Evolutionary conservation across 2,329 filamentous ascomycete species (phyloP), one percentile per base, ranked within the genome.

Genomic region (Thermoascus crustaceus): DNA sequence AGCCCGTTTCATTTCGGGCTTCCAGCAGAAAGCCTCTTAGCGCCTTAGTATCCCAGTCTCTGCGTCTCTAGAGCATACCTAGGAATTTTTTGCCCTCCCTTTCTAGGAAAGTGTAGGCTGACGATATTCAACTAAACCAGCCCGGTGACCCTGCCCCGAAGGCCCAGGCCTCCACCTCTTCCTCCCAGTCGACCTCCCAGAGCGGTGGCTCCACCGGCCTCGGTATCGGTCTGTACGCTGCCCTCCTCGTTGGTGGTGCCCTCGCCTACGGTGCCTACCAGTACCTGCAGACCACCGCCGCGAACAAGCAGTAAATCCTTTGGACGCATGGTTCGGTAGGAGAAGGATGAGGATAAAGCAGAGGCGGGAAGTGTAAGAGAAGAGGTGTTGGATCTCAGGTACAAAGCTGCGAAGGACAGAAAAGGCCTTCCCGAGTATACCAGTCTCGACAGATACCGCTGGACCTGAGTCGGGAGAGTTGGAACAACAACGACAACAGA

Each of bases 241-340:
- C 94, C 49, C 63, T 95, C 52, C 70, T 94, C 49, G 58, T 89
- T 47, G 86, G 86, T 52, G 88, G 81, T 48, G 71, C 78, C 32
- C 61, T 78, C 43, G 86, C 85, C 45, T 96, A 85, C 68, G 75
- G 75, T 51, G 84, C 75, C 53, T 95, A 89, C 73, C 81, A 88
- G 66, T 94, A 91, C 71, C 63, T 93, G 52, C 79, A 89, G 70
- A 30, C 35, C 31, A 33, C 33, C 18, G 16, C 32, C 10, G 19
- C 37, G 14, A 44, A 52, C 30, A 46, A 52, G 40, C 46, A 53
- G 44, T 42, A 34, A 42, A n/a, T n/a, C n/a, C n/a, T n/a, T n/a
- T n/a, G n/a, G 22, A 13, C 24, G 18, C 13, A 9, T 5, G 26
- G 14, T 29, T 10, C 7, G 7, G 7, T 16, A 5, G 14, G 26